Evolutionary conservation across 2,329 filamentous ascomycete species (phyloP), one percentile per base, ranked within the genome.

Genomic region (Colletotrichum horii): DNA sequence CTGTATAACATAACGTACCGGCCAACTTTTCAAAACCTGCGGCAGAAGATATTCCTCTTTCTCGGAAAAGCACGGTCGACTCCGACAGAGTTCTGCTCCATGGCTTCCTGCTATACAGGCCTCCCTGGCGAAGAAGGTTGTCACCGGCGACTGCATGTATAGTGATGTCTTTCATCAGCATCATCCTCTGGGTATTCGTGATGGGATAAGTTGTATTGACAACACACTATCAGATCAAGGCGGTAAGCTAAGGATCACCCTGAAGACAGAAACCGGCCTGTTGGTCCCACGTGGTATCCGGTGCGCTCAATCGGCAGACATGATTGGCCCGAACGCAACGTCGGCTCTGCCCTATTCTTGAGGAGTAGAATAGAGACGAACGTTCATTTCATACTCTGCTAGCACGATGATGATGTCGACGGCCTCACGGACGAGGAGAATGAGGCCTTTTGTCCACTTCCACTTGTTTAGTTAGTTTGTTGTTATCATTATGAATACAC

Each of bases 181-280:
- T 22, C 11, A 22, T 22, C 11, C 43, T 52, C 6, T 52, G 11
- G 4, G n/a, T 22, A 14, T 52, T 52, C 6, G 9, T 3, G 7
- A 2, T 11, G 16, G 36, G 8, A 43, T 22, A 22, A 48, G 43
- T 4, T 3, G 4, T 14, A 14, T 14, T 48, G n/a, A 52, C 6
- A 52, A 52, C 11, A 6, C 6, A 22, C n/a, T 14, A 6, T 11
- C 8, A 52, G 3, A 52, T 52, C 43, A 1, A 52, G n/a, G 9
- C 11, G 6, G 2, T 22, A 0, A 22, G 11, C 2, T 2, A 22
- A 52, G 14, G 2, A 8, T 8, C n/a, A 52, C 11, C n/a, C 19
- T n/a, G 0, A 52, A 52, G 1, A 52, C 43, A 52, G 43, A 14
- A 11, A 48, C 19, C 14, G 43, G 12, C 43, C 14, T 48, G 3